Base-by-base conservation (phyloP, 202 grass and related monocot species). In the Panicum hallii region DNA sequence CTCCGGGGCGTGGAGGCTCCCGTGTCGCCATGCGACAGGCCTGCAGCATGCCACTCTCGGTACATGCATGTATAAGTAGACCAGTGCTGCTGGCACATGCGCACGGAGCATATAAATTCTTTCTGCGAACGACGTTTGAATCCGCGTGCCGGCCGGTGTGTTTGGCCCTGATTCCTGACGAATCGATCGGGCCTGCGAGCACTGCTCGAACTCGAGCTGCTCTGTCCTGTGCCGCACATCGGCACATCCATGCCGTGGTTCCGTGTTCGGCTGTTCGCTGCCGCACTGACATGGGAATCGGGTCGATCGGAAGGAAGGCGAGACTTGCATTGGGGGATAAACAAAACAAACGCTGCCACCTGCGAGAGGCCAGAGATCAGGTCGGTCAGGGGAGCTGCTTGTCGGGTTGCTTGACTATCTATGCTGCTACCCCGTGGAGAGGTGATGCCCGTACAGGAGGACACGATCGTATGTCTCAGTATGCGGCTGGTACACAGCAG, bases 21-120 rank as follows among this genome's bases (percentile, higher is more conserved):
- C 0, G 57, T 78, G 75, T 78, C 75, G 42, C 2, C 41, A 63
- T 78, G 56, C 75, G 1, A 46, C 62, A 30, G 41, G 75, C 55
- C 38, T 46, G 74, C 20, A 41, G 49, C 34, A 10, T 17, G 7
- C 15, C 1, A 6, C 5, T 38, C 28, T 5, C 71, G 0, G 53
- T 26, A 44, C 7, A 13, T 38, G 36, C 3, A 38, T 36, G 71
- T 19, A 54, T 15, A 5, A 5, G 72, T 40, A 55, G 7, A 11
- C 8, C 22, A 4, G 2, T 23, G 34, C 34, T 2, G 34, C 22
- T 6, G 60, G 23, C 60, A 63, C 60, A 32, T 63, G 60, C 26
- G 23, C 11, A 63, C 26, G 26, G 26, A 32, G 57, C 26, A 13
- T 61, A 57, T 4, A 0, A 11, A 5, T 28, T 61, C 0, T 67